Evolutionary conservation across 2,329 filamentous ascomycete species (phyloP).

Genomic region (Parasarocladium wereldwijsianum): DNA sequence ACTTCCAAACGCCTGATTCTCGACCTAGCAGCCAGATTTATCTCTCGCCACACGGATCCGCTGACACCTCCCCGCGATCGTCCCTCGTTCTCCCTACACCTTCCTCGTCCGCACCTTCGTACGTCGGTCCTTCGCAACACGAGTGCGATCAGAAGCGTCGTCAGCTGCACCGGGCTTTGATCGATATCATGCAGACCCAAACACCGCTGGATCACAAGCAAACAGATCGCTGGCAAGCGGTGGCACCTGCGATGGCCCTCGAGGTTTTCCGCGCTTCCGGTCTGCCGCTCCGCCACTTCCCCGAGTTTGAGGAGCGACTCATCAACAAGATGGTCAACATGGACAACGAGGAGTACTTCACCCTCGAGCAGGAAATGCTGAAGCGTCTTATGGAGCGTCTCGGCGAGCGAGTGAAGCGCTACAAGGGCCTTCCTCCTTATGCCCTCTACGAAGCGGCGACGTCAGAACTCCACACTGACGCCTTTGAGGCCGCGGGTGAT

Average conservation of each 20-base stretch:
- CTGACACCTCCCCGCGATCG: conserved; percentile 36
- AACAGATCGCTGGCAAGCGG: conserved; percentile 33
- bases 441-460: conserved; percentile 41
- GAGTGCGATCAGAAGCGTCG: conserved; percentile 29
- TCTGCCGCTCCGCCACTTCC: conserved; percentile 31
- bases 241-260: conserved; percentile 37
- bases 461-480: conserved; percentile 18
- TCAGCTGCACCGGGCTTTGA: conserved; percentile 36
- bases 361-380: conserved; percentile 35
- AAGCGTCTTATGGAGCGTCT: conserved; percentile 32
- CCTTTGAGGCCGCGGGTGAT: conserved; percentile 25
- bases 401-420: conserved; percentile 34
- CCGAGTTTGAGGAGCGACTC: conserved; percentile 34
- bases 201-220: conserved; percentile 25
- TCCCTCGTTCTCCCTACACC: conserved; percentile 17
- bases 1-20: conserved; percentile 11
- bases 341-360: conserved; percentile 27
- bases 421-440: conserved; percentile 35
- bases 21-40: conserved; percentile 37
- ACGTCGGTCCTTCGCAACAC: conserved; percentile 20
- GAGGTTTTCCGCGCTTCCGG: conserved; percentile 44
- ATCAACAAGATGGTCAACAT: conserved; percentile 26
- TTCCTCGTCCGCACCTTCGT: conserved; percentile 13
- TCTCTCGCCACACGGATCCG: conserved; percentile 32
- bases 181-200: conserved; percentile 39